phyloP scores from a whole-genome alignment of 2,329 filamentous ascomycete genomes.

The Pseudohalonectria lignicola region DNA sequence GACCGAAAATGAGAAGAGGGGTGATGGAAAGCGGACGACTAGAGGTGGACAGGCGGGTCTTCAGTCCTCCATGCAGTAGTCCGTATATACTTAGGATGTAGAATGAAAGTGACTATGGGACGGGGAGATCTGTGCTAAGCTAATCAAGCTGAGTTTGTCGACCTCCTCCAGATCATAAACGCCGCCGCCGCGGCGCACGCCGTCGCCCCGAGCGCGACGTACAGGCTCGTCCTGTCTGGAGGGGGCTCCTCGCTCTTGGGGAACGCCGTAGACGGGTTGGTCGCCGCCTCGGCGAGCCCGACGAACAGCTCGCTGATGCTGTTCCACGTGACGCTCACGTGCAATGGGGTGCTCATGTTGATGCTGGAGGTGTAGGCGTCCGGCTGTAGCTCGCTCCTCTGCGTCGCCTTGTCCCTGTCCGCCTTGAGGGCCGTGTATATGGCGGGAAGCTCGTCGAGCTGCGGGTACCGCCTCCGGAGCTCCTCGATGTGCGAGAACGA shows the following conservation, averaged over 20 bases:
- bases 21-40: no score
- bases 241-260: slow-evolving; percentile 82
- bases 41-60: no score
- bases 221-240: slow-evolving; percentile 73
- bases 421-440: slow-evolving; percentile 93
- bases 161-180: slow-evolving; percentile 43
- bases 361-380: slow-evolving; percentile 80
- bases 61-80: no score
- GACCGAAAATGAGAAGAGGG: no score
- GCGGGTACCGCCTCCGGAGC: slow-evolving; percentile 65
- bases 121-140: no score
- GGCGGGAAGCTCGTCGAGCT: slow-evolving; percentile 79
- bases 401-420: slow-evolving; percentile 93
- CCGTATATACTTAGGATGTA: no score
- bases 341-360: slow-evolving; percentile 83
- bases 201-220: slow-evolving; percentile 70
- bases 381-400: slow-evolving; percentile 80
- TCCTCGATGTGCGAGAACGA: slow-evolving; percentile 88
- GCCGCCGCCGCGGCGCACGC: slow-evolving; percentile 52
- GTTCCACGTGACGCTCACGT: slow-evolving; percentile 90
- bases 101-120: no score
- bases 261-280: slow-evolving; percentile 78
- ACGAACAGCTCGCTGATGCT: slow-evolving; percentile 94
- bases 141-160: slow-evolving; percentile 3
- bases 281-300: slow-evolving; percentile 79